phyloP scores from a whole-genome alignment of 495 filamentous ascomycete genomes.

The Neurospora tetrasperma region DNA sequence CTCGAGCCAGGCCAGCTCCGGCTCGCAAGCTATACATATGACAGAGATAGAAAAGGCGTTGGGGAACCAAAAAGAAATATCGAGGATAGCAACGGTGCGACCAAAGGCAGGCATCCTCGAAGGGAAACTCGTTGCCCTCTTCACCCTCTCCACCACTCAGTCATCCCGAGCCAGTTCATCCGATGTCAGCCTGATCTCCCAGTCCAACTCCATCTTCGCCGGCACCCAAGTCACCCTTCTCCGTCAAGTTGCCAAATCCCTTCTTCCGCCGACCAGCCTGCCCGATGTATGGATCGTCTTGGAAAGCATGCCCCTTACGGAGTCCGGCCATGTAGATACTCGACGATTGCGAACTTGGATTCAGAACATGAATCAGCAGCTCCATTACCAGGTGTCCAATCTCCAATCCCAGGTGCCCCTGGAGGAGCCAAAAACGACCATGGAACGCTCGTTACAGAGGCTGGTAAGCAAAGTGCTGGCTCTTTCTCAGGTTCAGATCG shows the following conservation, averaged over 20 bases:
- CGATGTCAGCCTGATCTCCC: slow-evolving; percentile 26
- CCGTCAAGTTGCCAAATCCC: slow-evolving; percentile 19
- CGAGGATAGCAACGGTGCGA: slow-evolving; percentile 28
- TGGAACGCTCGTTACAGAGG: slow-evolving; percentile 30
- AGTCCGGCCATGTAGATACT: slow-evolving; percentile 27
- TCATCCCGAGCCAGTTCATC: slow-evolving; percentile 16
- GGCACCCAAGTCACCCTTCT: slow-evolving; percentile 27
- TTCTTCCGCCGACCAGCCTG: slow-evolving; percentile 17
- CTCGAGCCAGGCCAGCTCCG: slow-evolving; percentile 14
- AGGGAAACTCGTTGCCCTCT: slow-evolving; percentile 32
- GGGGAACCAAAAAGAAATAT: slow-evolving; percentile 17
- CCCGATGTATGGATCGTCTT: slow-evolving; percentile 34
- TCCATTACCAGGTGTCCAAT: slow-evolving; percentile 31
- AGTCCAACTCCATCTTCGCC: slow-evolving; percentile 28
- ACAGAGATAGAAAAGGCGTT: slow-evolving; percentile 24
- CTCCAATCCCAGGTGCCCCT: slow-evolving; percentile 27
- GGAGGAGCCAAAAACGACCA: slow-evolving; percentile 22
- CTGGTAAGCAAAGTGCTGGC: slow-evolving; percentile 29
- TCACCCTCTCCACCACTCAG: slow-evolving; percentile 24
- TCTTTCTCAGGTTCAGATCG: slow-evolving; percentile 26
- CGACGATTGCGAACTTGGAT: slow-evolving; percentile 38
- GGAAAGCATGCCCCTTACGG: slow-evolving; percentile 34
- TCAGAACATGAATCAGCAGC: slow-evolving; percentile 37
- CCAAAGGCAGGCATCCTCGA: slow-evolving; percentile 39
- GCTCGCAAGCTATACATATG: slow-evolving; percentile 6